Conservation (phyloP, 2,329 filamentous ascomycete genomes). For the Pseudonectria buxi region DNA sequence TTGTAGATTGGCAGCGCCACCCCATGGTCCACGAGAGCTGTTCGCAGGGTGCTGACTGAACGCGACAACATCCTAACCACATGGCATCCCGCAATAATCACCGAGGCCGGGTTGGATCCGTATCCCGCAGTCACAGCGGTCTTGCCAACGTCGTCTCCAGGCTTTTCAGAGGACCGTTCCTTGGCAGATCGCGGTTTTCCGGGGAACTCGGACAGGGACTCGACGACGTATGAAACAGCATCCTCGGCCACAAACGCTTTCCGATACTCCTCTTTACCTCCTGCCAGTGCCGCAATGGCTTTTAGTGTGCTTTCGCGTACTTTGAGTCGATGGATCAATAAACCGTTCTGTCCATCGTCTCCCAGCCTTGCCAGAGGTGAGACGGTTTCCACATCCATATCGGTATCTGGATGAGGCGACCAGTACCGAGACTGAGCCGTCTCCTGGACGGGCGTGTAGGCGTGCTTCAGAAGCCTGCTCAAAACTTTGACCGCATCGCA, state of each 20-base stretch:
- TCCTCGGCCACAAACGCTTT: constrained; percentile 78
- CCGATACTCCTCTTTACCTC: constrained; percentile 75
- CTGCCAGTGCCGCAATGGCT: constrained; percentile 73
- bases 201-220: constrained; percentile 61
- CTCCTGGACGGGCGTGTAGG: constrained; percentile 40
- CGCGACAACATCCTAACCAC: constrained; percentile 74
- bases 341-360: constrained; percentile 51
- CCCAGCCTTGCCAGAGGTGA: constrained; percentile 47
- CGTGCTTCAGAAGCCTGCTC: constrained; percentile 42
- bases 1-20: constrained; percentile 71
- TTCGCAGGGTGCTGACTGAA: constrained; percentile 77
- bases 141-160: constrained; percentile 25
- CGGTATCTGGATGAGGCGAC: constrained; percentile 31
- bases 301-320: constrained; percentile 70
- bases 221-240: constrained; percentile 73
- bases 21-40: constrained; percentile 78
- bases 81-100: constrained; percentile 80
- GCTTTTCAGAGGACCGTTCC: constrained; percentile 34
- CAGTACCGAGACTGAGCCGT: constrained; percentile 28
- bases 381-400: constrained; percentile 27
- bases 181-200: constrained; percentile 40
- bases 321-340: constrained; percentile 62
- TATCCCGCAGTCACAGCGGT: constrained; percentile 40
- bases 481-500: constrained; percentile 41
- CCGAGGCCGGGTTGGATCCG: constrained; percentile 66